Evolutionary conservation across 768 basidiomycete genomes (phyloP).

Genomic region (Leucocoprinus leucothites): DNA sequence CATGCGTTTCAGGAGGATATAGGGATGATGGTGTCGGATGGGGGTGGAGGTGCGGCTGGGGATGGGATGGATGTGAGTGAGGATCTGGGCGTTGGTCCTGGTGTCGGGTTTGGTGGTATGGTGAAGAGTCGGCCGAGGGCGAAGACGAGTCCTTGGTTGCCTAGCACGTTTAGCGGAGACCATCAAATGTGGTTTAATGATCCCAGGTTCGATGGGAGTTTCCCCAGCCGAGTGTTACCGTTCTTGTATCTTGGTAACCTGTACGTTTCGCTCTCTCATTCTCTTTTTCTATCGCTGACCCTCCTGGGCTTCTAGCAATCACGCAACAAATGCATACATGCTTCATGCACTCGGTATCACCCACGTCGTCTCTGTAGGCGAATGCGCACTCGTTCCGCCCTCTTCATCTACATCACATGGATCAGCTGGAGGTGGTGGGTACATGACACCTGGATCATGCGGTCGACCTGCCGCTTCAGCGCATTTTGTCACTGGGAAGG

Average conservation of each 20-base stretch:
- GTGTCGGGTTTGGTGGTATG: conserved; percentile 8
- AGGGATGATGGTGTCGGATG: background rate
- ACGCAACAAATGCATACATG: conserved; percentile 94
- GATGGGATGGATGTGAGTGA: background rate
- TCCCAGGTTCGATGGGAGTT: conserved; percentile 89
- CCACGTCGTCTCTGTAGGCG: conserved; percentile 95
- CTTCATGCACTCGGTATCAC: conserved; percentile 94
- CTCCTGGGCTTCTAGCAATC: conserved; percentile 54
- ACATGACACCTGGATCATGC: conserved; percentile 19
- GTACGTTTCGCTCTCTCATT: conserved; percentile 47
- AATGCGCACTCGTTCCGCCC: conserved; percentile 83
- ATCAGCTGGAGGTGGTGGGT: conserved; percentile 8
- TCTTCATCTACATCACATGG: conserved; percentile 28
- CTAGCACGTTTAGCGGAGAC: conserved; percentile 56
- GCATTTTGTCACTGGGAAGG: conserved; percentile 42
- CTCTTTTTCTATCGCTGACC: too few species aligned
- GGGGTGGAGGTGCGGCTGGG: background rate
- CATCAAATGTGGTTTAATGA: conserved; percentile 96
- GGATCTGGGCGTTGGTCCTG: too few species aligned
- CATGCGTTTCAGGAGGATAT: background rate
- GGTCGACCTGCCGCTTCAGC: conserved; percentile 27
- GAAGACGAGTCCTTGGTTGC: conserved; percentile 64
- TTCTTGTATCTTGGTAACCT: conserved; percentile 94
- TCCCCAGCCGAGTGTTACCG: conserved; percentile 89
- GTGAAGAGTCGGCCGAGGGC: conserved; percentile 60